phyloP scores from a whole-genome alignment of 2,329 filamentous ascomycete genomes.

The Hymenoscyphus fructigenus region DNA sequence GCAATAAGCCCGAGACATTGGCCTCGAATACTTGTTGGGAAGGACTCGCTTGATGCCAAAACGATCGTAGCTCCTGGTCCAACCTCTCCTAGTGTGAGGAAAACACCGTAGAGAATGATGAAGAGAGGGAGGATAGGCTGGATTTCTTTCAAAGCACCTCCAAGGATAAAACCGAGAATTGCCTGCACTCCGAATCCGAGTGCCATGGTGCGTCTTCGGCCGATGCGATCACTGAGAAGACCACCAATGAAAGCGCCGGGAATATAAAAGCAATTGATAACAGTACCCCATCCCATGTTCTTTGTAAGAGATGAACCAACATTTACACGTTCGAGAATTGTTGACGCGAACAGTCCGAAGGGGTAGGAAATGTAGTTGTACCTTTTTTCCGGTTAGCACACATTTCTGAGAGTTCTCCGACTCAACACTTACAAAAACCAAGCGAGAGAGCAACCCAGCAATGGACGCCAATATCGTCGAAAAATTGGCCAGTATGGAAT shows the following conservation, averaged over 20 bases:
- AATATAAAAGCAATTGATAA: constrained; percentile 87
- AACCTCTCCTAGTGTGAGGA: constrained; percentile 74
- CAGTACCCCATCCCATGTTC: constrained; percentile 82
- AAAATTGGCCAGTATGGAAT: constrained; percentile 53
- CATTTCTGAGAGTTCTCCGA: not conserved
- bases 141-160: constrained; percentile 66
- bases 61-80: constrained; percentile 92
- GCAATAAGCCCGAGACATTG: constrained; percentile 73
- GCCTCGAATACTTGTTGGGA: constrained; percentile 80
- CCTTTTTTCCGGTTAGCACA: constrained; percentile 23
- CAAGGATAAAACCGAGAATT: constrained; percentile 84
- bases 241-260: constrained; percentile 79
- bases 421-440: constrained; percentile 44
- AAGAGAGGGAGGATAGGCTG: constrained; percentile 74
- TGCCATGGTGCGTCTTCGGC: constrained; percentile 72
- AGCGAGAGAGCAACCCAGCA: constrained; percentile 38
- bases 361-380: constrained; percentile 58
- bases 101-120: constrained; percentile 76
- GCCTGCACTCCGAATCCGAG: constrained; percentile 71
- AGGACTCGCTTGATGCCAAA: constrained; percentile 81
- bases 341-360: constrained; percentile 80
- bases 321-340: constrained; percentile 65
- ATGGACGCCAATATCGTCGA: constrained; percentile 64
- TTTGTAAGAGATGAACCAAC: constrained; percentile 65
- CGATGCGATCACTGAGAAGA: constrained; percentile 73